These are phyloP conservation scores for Lecanicillium sp. DNA, from an alignment of 2,329 filamentous ascomycete species.

Conservation along the genomic window DNA sequence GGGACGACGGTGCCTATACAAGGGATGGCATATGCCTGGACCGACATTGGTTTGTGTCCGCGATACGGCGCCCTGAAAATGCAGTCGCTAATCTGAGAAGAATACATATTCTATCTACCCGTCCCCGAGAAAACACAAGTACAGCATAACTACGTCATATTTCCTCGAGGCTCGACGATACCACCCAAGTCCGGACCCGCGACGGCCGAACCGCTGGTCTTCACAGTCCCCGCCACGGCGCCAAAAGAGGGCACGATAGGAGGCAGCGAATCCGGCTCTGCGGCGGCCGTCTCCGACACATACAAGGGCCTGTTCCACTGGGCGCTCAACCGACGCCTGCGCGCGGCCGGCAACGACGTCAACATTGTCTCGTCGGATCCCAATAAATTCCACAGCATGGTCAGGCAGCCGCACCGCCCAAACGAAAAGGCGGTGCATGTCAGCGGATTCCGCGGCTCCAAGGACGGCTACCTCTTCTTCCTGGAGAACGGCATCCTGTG, in stretches of 20 bases:
- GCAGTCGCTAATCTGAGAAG: slow-evolving; percentile 28
- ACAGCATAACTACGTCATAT: slow-evolving; percentile 60
- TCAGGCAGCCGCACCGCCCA: slow-evolving; percentile 52
- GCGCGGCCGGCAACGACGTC: slow-evolving; percentile 40
- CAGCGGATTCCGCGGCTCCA: slow-evolving; percentile 60
- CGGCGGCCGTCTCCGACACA: slow-evolving; percentile 50
- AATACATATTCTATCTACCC: slow-evolving; percentile 57
- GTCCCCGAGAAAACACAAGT: slow-evolving; percentile 60
- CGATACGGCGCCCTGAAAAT: slow-evolving; percentile 5
- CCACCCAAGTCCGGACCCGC: slow-evolving; percentile 40
- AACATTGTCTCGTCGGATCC: slow-evolving; percentile 48
- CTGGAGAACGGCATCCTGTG: slow-evolving; percentile 61
- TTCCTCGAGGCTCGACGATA: slow-evolving; percentile 51
- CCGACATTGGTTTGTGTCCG: slow-evolving; percentile 48
- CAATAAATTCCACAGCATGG: slow-evolving; percentile 50
- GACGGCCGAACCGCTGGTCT: slow-evolving; percentile 53
- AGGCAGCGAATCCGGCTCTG: slow-evolving; percentile 43
- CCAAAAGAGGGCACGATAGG: slow-evolving; percentile 55
- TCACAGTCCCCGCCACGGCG: slow-evolving; percentile 53
- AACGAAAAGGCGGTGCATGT: slow-evolving; percentile 60
- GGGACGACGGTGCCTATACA: slow-evolving; percentile 46
- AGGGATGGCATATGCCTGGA: slow-evolving; percentile 54
- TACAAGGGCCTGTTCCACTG: slow-evolving; percentile 56
- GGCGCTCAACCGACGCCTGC: slow-evolving; percentile 49
- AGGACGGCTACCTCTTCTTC: slow-evolving; percentile 64